Percentiles rank a stretch among this genome's conserved stretches.
These are phyloP conservation scores for Pholiota conissans DNA, from an alignment of 768 basidiomycete genomes.

Conservation along the genomic window DNA sequence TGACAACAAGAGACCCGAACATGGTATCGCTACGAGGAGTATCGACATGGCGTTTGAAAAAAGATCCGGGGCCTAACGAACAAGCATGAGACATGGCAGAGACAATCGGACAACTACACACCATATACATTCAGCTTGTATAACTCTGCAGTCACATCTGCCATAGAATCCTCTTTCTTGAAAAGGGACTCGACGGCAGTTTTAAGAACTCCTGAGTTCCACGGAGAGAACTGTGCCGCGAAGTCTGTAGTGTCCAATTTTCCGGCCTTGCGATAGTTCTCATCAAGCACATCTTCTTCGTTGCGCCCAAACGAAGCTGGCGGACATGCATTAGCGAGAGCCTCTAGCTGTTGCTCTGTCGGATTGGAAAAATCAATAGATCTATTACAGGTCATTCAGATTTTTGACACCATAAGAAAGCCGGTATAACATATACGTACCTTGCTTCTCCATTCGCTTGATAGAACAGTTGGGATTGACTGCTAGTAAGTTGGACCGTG, in stretches of 20 bases:
- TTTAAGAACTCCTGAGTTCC: neutral
- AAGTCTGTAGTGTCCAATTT: neutral
- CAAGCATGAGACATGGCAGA: neutral
- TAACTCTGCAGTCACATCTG: neutral
- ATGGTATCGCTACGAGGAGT: constrained; percentile 41
- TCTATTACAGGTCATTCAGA: neutral
- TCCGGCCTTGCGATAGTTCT: neutral
- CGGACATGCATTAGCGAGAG: neutral
- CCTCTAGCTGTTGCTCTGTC: neutral
- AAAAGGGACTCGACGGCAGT: neutral
- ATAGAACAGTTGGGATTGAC: neutral
- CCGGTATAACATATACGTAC: neutral
- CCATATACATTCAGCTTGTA: neutral
- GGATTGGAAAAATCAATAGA: neutral
- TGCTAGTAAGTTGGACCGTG: neutral
- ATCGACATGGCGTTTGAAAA: constrained; percentile 48
- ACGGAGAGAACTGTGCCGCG: neutral
- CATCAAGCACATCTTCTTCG: neutral
- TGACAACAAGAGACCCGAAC: constrained; percentile 49
- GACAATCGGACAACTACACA: neutral
- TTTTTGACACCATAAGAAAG: neutral
- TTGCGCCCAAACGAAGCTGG: neutral
- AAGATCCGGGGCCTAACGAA: constrained; percentile 33
- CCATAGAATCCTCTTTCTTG: neutral
- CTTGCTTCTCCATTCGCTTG: neutral